Percentiles rank a stretch among this genome's conserved stretches.
phyloP scores from a whole-genome alignment of 2,329 filamentous ascomycete species.

The Cladosporium sp. region DNA sequence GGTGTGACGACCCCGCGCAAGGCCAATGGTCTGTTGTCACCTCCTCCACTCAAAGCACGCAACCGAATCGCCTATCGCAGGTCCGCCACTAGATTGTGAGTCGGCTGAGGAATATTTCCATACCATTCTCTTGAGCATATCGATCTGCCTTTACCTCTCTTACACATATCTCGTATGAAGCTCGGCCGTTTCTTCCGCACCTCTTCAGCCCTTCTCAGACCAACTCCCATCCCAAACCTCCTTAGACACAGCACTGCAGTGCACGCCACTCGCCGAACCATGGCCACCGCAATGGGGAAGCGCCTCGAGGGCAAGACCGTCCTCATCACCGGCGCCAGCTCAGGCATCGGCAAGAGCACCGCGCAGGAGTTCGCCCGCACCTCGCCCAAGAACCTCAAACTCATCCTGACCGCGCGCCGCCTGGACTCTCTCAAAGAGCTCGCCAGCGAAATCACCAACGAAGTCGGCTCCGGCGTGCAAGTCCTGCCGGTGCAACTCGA shows the following conservation, averaged over 20 bases:
- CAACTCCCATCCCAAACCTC: neutral
- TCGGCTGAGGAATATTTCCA: neutral
- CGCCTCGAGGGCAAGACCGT: slow-evolving; percentile 92
- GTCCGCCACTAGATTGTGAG: neutral
- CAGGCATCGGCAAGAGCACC: slow-evolving; percentile 76
- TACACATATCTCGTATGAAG: neutral
- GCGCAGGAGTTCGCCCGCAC: slow-evolving; percentile 93
- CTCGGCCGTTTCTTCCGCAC: slow-evolving; percentile 3
- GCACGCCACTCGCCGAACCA: slow-evolving; percentile 35
- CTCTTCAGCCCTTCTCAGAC: neutral
- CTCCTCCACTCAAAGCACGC: neutral
- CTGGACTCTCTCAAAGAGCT: slow-evolving; percentile 71
- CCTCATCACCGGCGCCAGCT: slow-evolving; percentile 84
- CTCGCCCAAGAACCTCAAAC: slow-evolving; percentile 67
- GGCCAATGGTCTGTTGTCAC: neutral
- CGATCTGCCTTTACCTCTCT: neutral
- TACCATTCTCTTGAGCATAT: neutral
- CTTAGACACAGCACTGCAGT: neutral
- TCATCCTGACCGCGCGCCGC: slow-evolving; percentile 84
- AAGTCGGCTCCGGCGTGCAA: slow-evolving; percentile 73
- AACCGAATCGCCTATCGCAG: neutral
- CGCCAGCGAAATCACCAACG: slow-evolving; percentile 66
- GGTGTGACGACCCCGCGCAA: neutral
- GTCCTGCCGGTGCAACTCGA: slow-evolving; percentile 80
- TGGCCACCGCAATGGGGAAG: slow-evolving; percentile 65